Percentiles rank a stretch among this genome's conserved stretches.
Conservation (phyloP, 805 yeast genomes). For the Saturnispora quitensis region DNA sequence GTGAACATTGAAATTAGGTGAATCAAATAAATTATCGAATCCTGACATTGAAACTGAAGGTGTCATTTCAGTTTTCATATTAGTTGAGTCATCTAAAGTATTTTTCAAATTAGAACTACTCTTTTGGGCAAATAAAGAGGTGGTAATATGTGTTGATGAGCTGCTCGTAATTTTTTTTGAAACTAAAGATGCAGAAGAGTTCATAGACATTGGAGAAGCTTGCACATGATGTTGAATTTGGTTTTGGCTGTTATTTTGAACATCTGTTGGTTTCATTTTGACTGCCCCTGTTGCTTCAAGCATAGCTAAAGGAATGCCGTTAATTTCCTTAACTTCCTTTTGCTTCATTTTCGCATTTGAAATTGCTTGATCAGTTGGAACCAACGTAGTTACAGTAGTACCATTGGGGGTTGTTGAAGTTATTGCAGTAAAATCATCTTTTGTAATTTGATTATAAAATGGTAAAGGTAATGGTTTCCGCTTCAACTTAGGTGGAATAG, state of each 20-base stretch:
- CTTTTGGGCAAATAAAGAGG: slow-evolving; percentile 10
- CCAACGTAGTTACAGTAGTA: slow-evolving; percentile 80
- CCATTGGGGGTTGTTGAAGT: slow-evolving; percentile 88
- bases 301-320: slow-evolving; percentile 39
- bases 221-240: not conserved
- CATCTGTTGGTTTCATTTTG: slow-evolving; percentile 5
- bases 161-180: slow-evolving; percentile 1
- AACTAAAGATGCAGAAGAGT: not conserved
- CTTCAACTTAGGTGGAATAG: slow-evolving; percentile 7
- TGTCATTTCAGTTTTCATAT: not conserved
- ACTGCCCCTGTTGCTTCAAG: slow-evolving; percentile 74
- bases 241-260: not conserved
- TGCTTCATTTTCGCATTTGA: slow-evolving; percentile 49
- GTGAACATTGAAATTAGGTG: slow-evolving; percentile 4
- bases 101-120: not conserved
- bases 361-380: slow-evolving; percentile 77
- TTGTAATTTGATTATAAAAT: slow-evolving; percentile 81
- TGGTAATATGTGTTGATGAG: not conserved
- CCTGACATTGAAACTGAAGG: slow-evolving; percentile 3
- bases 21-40: slow-evolving; percentile 10
- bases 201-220: not conserved
- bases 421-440: slow-evolving; percentile 78
- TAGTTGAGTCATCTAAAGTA: not conserved
- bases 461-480: slow-evolving; percentile 64
- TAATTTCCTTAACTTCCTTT: slow-evolving; percentile 35